phyloP scores from a whole-genome alignment of 306 rosid genomes.

The Ormosia semicastrata region DNA sequence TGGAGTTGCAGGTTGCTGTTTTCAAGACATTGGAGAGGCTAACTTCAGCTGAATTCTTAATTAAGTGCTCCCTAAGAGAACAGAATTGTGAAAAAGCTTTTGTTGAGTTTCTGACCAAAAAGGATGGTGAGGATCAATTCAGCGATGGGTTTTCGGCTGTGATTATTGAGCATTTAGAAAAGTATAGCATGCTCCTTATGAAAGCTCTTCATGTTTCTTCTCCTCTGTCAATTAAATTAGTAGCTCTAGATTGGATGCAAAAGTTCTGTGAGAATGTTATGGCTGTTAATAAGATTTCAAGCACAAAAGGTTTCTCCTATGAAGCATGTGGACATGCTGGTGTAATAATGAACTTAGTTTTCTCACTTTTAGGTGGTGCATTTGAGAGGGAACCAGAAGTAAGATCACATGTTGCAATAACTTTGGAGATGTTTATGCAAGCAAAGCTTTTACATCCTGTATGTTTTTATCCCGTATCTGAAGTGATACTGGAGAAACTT shows the following conservation, averaged over 20 bases:
- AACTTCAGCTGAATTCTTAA: constrained; percentile 56
- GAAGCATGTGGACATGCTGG: constrained; percentile 50
- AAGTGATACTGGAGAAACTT: constrained; percentile 76
- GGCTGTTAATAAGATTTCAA: constrained; percentile 43
- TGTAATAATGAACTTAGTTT: constrained; percentile 56
- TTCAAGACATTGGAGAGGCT: constrained; percentile 70
- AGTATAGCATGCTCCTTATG: constrained; percentile 50
- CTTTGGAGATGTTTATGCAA: constrained; percentile 75
- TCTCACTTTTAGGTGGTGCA: constrained; percentile 69
- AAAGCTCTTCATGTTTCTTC: constrained; percentile 75
- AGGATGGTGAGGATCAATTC: constrained; percentile 26
- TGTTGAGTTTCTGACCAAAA: constrained; percentile 35
- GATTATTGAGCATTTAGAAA: constrained; percentile 61
- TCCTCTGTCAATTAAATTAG: constrained; percentile 76
- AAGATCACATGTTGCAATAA: constrained; percentile 70
- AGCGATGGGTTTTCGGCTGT: constrained; percentile 38
- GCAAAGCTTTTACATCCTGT: constrained; percentile 79
- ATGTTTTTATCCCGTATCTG: constrained; percentile 70
- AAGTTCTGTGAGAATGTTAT: constrained; percentile 70
- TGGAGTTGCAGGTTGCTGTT: constrained; percentile 74
- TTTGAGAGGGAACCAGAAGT: constrained; percentile 83
- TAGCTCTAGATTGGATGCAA: constrained; percentile 67
- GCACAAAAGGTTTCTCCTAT: constrained; percentile 34
- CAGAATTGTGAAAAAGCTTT: constrained; percentile 35
- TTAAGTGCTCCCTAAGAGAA: constrained; percentile 52